A percentile compares a stretch with the other conserved stretches of the same genome.
Evolutionary conservation across 345 rosid species (phyloP).

Genomic region (Syzygium aromaticum): DNA sequence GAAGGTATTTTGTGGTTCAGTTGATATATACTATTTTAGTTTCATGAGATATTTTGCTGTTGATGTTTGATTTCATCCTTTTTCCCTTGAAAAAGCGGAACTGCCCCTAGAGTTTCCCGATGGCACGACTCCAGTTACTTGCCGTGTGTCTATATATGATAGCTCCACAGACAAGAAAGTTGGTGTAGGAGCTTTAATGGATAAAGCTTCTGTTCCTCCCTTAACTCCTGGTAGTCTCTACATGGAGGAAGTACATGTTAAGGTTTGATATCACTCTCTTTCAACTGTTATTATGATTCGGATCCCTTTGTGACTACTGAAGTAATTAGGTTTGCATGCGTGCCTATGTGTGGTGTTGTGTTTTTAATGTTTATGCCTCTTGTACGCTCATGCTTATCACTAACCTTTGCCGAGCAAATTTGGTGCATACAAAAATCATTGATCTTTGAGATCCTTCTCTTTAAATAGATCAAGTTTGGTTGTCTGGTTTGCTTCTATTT

Average conservation of each 20-base stretch:
- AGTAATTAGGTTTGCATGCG: not conserved
- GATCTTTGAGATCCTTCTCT: not conserved
- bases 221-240: slow-evolving; percentile 69
- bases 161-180: slow-evolving; percentile 78
- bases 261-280: slow-evolving; percentile 39
- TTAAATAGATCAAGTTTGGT: not conserved
- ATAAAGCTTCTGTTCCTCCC: slow-evolving; percentile 79
- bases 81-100: slow-evolving; percentile 45
- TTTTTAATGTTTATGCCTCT: not conserved
- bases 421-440: not conserved
- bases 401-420: not conserved
- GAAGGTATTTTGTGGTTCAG: slow-evolving; percentile 43
- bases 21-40: not conserved
- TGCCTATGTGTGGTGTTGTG: not conserved
- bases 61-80: not conserved
- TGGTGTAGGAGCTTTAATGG: slow-evolving; percentile 79
- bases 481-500: not conserved
- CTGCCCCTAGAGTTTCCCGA: slow-evolving; percentile 95
- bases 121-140: slow-evolving; percentile 97
- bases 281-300: not conserved
- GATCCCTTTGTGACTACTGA: not conserved
- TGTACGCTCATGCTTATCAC: not conserved
- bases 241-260: slow-evolving; percentile 91
- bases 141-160: slow-evolving; percentile 86
- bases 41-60: not conserved